Base-by-base conservation (phyloP, 345 rosid species). In the Eucalyptus globulus region DNA sequence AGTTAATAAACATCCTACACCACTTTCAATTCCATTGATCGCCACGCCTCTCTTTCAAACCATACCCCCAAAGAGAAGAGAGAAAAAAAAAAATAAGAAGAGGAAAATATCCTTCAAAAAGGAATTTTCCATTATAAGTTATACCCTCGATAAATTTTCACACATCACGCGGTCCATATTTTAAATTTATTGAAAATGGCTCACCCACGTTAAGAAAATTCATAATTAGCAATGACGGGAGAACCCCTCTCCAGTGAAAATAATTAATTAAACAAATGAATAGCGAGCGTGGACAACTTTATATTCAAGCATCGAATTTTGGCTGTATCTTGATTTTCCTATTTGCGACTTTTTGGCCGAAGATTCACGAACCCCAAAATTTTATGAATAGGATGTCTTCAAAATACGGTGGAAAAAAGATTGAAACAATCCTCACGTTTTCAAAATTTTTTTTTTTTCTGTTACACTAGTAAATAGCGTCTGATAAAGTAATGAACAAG, bases 61-160 rank as follows among this genome's bases (percentile, higher is more conserved):
- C 76, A 4, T 11, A 29, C 19, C 40, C 37, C 80, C 11, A 31
- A 72, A 65, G 1, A 67, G 19, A 15, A 50, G 16, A 50, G 16
- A 3, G 0, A 14, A 50, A n/a, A n/a, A 67, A 31, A 5, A 2
- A 69, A 2, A 5, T n/a, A n/a, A 4, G 0, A 43, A 6, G 43
- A 43, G 31, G 69, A 62, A 62, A 29, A 62, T 62, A 62, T 34
- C 24, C 24, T 9, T 69, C 12, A 34, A 17, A 67, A 67, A 29
- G 2, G 29, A 13, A 62, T 2, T 62, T 12, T 62, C 69, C 69
- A 1, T 12, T 60, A 27, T 27, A 60, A 11, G 16, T 27, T 27
- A 62, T 27, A 62, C n/a, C 69, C 69, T 15, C 4, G 8, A 13
- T 12, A 27, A 62, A 29, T 13, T 62, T 29, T n/a, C 19, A n/a